A percentile compares a stretch with the other conserved stretches of the same genome.
Conservation (phyloP, 495 filamentous ascomycete genomes). For the Aspergillus egyptiacus region DNA sequence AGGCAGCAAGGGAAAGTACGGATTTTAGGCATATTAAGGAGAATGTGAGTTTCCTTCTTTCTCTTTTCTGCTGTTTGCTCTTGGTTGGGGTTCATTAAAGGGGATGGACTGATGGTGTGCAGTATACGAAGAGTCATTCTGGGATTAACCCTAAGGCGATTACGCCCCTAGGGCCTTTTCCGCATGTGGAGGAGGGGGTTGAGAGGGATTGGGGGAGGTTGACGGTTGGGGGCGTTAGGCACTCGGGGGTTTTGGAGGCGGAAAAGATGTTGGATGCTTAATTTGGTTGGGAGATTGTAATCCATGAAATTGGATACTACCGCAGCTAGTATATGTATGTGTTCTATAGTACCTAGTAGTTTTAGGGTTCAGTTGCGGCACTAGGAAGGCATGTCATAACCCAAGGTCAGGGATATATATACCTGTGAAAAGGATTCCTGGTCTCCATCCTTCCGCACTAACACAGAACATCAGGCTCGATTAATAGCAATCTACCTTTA, state of each 20-base stretch:
- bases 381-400: too few species aligned
- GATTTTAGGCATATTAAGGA: conserved; percentile 57
- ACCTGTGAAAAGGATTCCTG: too few species aligned
- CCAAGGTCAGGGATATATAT: too few species aligned
- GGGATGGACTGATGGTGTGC: conserved; percentile 1
- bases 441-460: too few species aligned
- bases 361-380: too few species aligned
- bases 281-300: too few species aligned
- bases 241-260: conserved; percentile 6
- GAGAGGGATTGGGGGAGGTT: conserved; percentile 35
- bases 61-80: background rate
- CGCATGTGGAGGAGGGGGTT: conserved; percentile 49
- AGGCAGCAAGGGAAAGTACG: conserved; percentile 46
- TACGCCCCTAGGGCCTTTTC: conserved; percentile 60
- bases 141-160: conserved; percentile 59
- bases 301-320: too few species aligned
- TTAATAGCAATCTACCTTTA: too few species aligned
- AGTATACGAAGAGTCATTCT: conserved; percentile 49
- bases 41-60: conserved; percentile 32
- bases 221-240: conserved; percentile 20
- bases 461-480: too few species aligned
- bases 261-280: conserved; percentile 1
- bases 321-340: too few species aligned
- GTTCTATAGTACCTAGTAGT: too few species aligned
- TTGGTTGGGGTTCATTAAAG: background rate